Percentiles rank a stretch among this genome's conserved stretches.
Evolutionary conservation across 2,329 filamentous ascomycete genomes (phyloP).

Genomic region (Coniochaeta ligniaria): DNA sequence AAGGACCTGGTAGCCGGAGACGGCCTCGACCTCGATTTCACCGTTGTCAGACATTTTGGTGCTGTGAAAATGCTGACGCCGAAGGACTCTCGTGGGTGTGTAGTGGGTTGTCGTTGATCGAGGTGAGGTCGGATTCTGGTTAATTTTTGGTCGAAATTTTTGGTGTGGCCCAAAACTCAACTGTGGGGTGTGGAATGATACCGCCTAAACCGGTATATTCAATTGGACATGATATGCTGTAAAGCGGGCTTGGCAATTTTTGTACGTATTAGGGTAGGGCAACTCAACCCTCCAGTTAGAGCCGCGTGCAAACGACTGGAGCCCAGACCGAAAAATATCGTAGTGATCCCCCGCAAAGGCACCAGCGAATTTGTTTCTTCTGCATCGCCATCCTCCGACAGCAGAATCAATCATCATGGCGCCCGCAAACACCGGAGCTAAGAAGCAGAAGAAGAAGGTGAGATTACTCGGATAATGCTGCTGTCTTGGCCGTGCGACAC

Average conservation of each 20-base stretch:
- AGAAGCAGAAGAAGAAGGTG: conserved; percentile 73
- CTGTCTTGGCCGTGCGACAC: neutral
- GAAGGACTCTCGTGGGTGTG: conserved; percentile 13
- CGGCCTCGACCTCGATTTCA: conserved; percentile 87
- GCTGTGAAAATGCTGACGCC: conserved; percentile 21
- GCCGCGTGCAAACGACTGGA: too few relatives aligned
- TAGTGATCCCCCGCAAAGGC: conserved; percentile 1
- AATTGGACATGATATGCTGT: too few relatives aligned
- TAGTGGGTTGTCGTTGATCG: conserved; percentile 8
- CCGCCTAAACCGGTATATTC: too few relatives aligned
- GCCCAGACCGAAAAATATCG: too few relatives aligned
- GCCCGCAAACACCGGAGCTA: conserved; percentile 53
- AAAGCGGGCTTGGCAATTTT: too few relatives aligned
- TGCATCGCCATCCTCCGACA: conserved; percentile 16
- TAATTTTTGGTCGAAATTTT: conserved; percentile 15
- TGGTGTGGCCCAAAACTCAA: conserved; percentile 8
- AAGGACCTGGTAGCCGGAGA: conserved; percentile 69
- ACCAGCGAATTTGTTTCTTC: conserved; percentile 4
- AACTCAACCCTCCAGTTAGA: too few relatives aligned
- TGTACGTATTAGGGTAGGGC: too few relatives aligned
- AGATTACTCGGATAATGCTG: neutral
- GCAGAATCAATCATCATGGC: conserved; percentile 36
- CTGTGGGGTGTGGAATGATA: neutral
- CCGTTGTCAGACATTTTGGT: conserved; percentile 85
- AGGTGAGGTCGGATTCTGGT: neutral